Evolutionary conservation across 2,329 filamentous ascomycete genomes (phyloP).

Genomic region (Cladophialophora yegresii): DNA sequence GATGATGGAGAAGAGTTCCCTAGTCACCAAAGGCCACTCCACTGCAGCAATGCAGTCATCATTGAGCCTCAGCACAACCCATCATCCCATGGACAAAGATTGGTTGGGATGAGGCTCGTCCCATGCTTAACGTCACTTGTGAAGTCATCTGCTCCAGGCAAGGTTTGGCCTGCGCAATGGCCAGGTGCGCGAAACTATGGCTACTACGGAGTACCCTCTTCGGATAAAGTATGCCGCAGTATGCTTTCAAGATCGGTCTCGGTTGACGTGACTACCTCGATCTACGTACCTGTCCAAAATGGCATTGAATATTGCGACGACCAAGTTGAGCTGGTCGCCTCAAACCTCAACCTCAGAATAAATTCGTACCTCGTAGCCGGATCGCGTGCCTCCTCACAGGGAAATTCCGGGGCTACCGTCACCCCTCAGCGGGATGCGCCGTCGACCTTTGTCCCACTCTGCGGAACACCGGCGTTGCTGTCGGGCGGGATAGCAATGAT

Average conservation of each 20-base stretch:
- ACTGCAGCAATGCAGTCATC: neutral
- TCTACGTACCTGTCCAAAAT: neutral
- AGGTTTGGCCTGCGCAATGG: neutral
- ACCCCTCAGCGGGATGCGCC: neutral
- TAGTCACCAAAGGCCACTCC: neutral
- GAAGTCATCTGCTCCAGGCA: neutral
- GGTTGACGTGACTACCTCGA: neutral
- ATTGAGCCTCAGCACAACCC: neutral
- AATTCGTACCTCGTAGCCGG: too few species aligned
- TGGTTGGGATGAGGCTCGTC: neutral
- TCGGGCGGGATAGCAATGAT: neutral
- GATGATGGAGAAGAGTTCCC: neutral
- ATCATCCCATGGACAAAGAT: neutral
- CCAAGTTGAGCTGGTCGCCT: neutral
- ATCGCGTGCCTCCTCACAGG: neutral
- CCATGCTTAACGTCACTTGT: neutral
- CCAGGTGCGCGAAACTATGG: neutral
- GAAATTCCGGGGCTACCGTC: slow-evolving; percentile 3
- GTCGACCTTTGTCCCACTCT: neutral
- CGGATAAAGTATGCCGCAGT: neutral
- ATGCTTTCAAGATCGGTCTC: neutral
- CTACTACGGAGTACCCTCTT: neutral
- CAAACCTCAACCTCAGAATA: too few species aligned
- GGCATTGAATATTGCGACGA: neutral
- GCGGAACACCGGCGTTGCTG: slow-evolving; percentile 16